Base-by-base conservation (phyloP, 331 rosid species). In the Malus hybrid region DNA sequence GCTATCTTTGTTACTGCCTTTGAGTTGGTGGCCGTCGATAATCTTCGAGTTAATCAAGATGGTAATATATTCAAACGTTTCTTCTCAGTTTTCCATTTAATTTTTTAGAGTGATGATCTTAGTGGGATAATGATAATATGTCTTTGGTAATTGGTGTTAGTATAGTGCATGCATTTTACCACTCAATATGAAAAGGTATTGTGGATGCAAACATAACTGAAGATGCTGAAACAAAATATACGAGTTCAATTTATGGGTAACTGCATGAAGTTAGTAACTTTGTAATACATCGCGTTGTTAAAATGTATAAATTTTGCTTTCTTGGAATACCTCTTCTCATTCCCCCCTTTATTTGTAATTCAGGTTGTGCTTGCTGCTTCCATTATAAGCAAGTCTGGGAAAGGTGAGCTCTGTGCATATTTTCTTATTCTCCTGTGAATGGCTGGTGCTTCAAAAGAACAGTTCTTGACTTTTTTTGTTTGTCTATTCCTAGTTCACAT, bases 321-420 rank as follows among this genome's bases (percentile, higher is more conserved):
- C 36, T 31, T 75, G 12, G 44, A 64, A 57, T 65, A 6, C 71
- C n/a, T 50, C 36, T 62, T 59, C 31, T 78, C 60, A 65, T 34
- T 61, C 28, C 7, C 46, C 39, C 13, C n/a, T 81, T 76, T 50
- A 36, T 78, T 56, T 85, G 67, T 75, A 6, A 39, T 73, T 27
- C 82, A 94, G 99, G 99, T 94, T 80, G 97, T 94, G 74, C 97
- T 94, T 67, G 99, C 92, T 12, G 96, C 97, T 80, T 92, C 99
- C 61, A 86, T 94, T 73, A 79, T 94, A 62, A 78, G 95, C 89
- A 94, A 94, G 91, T 90, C 99, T 78, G 99, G 99, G 33, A 94
- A 94, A 87, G 97, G 99, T 94, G 75, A 85, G 90, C 79, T 79
- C 57, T 34, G n/a, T 76, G 65, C 66, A 29, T 50, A 0, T 12